phyloP scores from a whole-genome alignment of 2,329 filamentous ascomycete species.

The Colletotrichum sp. region DNA sequence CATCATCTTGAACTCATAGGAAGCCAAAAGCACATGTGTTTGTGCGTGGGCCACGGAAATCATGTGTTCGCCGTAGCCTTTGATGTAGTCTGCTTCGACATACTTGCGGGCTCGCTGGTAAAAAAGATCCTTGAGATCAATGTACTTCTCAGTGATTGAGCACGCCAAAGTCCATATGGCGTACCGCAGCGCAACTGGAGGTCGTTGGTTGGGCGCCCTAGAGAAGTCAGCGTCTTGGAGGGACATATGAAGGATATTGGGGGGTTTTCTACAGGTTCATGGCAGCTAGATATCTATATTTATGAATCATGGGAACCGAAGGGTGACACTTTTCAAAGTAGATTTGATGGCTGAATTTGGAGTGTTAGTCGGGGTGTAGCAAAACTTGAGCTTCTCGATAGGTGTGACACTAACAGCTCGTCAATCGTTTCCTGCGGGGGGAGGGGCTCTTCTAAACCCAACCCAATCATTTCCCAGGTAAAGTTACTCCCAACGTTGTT shows the following conservation, averaged over 20 bases:
- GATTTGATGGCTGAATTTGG: conserved; percentile 67
- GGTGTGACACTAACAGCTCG: conserved; percentile 69
- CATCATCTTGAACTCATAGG: conserved; percentile 97
- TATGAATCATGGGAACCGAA: conserved; percentile 87
- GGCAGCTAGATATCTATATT: conserved; percentile 82
- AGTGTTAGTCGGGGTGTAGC: neutral
- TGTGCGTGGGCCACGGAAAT: conserved; percentile 88
- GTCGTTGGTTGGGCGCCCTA: conserved; percentile 80
- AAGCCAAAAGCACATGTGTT: conserved; percentile 78
- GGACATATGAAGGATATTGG: neutral
- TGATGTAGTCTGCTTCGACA: conserved; percentile 86
- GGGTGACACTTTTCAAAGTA: conserved; percentile 93
- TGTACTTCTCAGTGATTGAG: conserved; percentile 81
- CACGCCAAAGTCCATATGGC: conserved; percentile 97
- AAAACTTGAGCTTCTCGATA: neutral
- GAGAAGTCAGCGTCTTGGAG: neutral
- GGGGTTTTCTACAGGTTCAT: conserved; percentile 74
- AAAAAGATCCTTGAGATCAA: conserved; percentile 82
- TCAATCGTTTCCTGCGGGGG: conserved; percentile 72
- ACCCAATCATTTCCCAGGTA: conserved; percentile 78
- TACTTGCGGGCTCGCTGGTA: conserved; percentile 92
- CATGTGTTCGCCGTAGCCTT: conserved; percentile 87
- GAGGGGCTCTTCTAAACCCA: conserved; percentile 64
- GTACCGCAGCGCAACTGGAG: conserved; percentile 88
- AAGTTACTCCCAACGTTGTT: conserved; percentile 61